Percentiles rank a stretch among this genome's conserved stretches.
Evolutionary conservation across 345 rosid genomes (phyloP).

Genomic region (Syzygium aqueum): DNA sequence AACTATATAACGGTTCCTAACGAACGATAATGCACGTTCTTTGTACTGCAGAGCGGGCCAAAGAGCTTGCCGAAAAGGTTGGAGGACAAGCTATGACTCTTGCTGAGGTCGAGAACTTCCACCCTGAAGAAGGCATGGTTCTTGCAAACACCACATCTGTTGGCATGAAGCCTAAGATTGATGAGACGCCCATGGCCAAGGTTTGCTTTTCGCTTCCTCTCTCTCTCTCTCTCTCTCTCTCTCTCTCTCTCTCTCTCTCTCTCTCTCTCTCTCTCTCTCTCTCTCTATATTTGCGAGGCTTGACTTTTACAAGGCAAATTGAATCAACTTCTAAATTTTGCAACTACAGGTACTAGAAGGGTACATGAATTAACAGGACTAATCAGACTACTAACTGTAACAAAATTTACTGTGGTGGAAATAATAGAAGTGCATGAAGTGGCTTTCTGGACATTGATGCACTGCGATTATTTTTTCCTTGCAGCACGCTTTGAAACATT

Average conservation of each 20-base stretch:
- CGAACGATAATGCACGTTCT: background rate
- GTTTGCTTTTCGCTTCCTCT: background rate
- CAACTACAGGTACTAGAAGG: background rate
- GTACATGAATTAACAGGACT: background rate
- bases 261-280: background rate
- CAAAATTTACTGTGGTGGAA: background rate
- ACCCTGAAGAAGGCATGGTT: conserved; percentile 39
- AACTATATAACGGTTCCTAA: background rate
- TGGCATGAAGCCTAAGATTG: conserved; percentile 30
- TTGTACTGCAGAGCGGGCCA: conserved; percentile 16
- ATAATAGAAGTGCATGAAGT: background rate
- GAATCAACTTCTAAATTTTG: background rate
- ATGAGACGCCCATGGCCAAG: conserved; percentile 29
- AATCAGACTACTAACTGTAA: background rate
- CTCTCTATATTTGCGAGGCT: background rate
- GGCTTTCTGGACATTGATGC: background rate
- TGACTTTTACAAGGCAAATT: background rate
- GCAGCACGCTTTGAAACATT: conserved; percentile 28
- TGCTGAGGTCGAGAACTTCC: conserved; percentile 29
- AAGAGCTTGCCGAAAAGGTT: conserved; percentile 32
- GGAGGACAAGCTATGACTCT: conserved; percentile 31
- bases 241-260: background rate
- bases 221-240: background rate
- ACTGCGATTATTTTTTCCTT: background rate
- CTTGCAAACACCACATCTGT: conserved; percentile 41